Percentiles rank a stretch among this genome's conserved stretches.
These are phyloP conservation scores for Blastobotrys apis DNA, from an alignment of 1,139 yeast species.

Conservation along the genomic window DNA sequence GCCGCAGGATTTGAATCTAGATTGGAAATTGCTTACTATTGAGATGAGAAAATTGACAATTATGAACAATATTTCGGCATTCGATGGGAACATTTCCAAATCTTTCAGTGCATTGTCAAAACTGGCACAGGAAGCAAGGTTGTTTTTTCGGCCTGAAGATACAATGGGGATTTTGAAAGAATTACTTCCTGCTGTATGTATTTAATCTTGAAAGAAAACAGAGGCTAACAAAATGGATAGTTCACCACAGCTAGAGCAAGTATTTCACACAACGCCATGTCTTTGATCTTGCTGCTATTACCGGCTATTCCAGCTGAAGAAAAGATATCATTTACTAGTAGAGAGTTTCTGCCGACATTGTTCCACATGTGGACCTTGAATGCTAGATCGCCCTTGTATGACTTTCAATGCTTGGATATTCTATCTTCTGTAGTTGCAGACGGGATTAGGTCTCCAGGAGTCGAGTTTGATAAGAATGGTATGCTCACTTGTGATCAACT, in stretches of 20 bases:
- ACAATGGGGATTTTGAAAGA: constrained; percentile 41
- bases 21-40: constrained; percentile 27
- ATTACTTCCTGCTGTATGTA: constrained; percentile 42
- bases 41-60: constrained; percentile 26
- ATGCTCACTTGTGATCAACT: constrained; percentile 61
- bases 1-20: constrained; percentile 25
- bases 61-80: constrained; percentile 22
- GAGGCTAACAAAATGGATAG: constrained; percentile 14
- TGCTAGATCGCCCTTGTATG: constrained; percentile 55
- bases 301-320: constrained; percentile 27
- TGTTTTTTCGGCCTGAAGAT: constrained; percentile 39
- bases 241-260: constrained; percentile 59
- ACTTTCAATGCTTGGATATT: constrained; percentile 61
- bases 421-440: constrained; percentile 59
- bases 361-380: constrained; percentile 73
- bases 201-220: not conserved
- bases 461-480: constrained; percentile 48
- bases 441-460: constrained; percentile 33
- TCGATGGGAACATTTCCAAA: constrained; percentile 30
- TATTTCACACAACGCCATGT: constrained; percentile 52
- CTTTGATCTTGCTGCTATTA: constrained; percentile 27
- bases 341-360: constrained; percentile 45
- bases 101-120: constrained; percentile 44
- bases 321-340: constrained; percentile 8
- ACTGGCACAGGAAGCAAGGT: constrained; percentile 47